Conservation (phyloP, 176 grass and related monocot species). For the Alopecurus myosuroides region DNA sequence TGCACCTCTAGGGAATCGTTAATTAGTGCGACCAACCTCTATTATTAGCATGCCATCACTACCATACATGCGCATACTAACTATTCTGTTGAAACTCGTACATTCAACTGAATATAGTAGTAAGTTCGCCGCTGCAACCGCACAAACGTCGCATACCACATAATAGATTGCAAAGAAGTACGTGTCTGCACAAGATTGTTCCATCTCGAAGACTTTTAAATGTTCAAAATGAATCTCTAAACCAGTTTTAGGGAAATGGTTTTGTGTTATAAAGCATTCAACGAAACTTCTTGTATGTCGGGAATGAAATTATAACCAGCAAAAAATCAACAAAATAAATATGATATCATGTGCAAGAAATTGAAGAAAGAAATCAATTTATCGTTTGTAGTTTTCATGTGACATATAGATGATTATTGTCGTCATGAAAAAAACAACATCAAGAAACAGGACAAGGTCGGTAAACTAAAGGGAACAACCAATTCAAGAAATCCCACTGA, state of each 20-base stretch:
- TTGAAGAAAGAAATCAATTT: no score
- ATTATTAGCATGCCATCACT: slow-evolving; percentile 9
- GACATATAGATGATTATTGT: no score
- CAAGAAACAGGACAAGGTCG: no score
- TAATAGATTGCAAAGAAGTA: no score
- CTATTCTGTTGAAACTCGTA: background rate
- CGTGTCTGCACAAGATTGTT: background rate
- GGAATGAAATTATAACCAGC: background rate
- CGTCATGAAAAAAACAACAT: no score
- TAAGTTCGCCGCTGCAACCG: background rate
- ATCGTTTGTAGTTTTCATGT: no score
- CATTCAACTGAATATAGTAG: background rate
- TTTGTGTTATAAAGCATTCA: background rate
- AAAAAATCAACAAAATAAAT: background rate
- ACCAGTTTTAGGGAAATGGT: background rate
- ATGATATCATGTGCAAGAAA: no score
- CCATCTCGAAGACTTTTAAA: background rate
- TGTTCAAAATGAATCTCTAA: background rate
- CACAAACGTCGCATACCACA: background rate
- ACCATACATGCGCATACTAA: background rate
- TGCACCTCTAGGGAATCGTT: background rate
- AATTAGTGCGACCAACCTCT: background rate
- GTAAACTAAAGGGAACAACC: no score
- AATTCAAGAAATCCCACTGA: no score
- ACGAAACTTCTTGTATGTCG: background rate